Evolutionary conservation across 164 flowering plant species (phyloP).

Genomic region (Magnolia kwangsiensis): DNA sequence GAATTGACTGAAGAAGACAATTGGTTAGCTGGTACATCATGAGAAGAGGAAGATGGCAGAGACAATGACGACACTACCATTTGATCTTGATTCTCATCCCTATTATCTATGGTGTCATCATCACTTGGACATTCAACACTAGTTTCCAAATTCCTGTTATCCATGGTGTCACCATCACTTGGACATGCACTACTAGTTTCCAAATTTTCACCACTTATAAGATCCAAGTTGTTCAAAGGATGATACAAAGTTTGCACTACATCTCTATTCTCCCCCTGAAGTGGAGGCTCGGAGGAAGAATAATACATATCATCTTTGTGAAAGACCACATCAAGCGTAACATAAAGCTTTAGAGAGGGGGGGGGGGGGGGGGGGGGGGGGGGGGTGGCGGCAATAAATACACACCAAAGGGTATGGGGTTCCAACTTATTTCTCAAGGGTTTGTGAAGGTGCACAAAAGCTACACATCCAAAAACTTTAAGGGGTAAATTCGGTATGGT

Average conservation of each 20-base stretch:
- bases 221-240: not conserved
- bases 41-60: not conserved
- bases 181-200: not conserved
- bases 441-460: slow-evolving; percentile 4
- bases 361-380: too few species aligned
- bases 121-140: not conserved
- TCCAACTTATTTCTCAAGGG: not conserved
- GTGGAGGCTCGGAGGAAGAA: not conserved
- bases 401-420: not conserved
- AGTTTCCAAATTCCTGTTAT: not conserved
- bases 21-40: not conserved
- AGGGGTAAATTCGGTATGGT: not conserved
- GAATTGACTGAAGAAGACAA: too few species aligned
- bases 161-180: not conserved
- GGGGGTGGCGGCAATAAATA: too few species aligned
- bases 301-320: not conserved
- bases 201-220: not conserved
- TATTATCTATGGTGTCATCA: too few species aligned
- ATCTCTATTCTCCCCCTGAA: too few species aligned
- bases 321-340: not conserved
- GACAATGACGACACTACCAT: not conserved
- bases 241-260: not conserved
- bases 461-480: slow-evolving; percentile 5
- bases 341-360: not conserved
- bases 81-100: not conserved